phyloP scores from a whole-genome alignment of 306 rosid genomes.

The Vachellia pachyceras region DNA sequence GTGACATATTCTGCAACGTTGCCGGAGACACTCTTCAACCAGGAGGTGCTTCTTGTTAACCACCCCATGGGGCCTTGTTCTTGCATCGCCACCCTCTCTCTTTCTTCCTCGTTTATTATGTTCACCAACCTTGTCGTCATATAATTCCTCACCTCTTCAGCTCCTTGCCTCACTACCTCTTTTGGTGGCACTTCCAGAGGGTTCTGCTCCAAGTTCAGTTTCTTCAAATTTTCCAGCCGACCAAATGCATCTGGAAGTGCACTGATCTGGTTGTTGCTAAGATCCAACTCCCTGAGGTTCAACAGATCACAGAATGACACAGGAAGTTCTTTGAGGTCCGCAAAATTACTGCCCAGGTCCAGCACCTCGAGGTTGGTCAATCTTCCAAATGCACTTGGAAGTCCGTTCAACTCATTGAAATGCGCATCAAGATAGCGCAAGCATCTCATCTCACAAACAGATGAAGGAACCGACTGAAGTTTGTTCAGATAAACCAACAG shows the following conservation, averaged over 20 bases:
- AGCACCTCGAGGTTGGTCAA: slow-evolving; percentile 70
- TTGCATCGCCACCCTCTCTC: slow-evolving; percentile 67
- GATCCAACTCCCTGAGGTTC: slow-evolving; percentile 88
- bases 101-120: slow-evolving; percentile 80
- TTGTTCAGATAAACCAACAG: slow-evolving; percentile 82
- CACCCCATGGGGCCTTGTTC: slow-evolving; percentile 73
- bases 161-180: slow-evolving; percentile 76
- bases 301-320: slow-evolving; percentile 81
- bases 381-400: slow-evolving; percentile 79
- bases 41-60: slow-evolving; percentile 89
- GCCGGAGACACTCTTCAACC: slow-evolving; percentile 74
- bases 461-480: slow-evolving; percentile 82
- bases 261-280: slow-evolving; percentile 89
- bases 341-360: slow-evolving; percentile 83
- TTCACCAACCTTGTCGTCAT: slow-evolving; percentile 90
- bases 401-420: slow-evolving; percentile 87
- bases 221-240: slow-evolving; percentile 79
- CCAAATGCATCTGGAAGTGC: slow-evolving; percentile 93
- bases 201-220: slow-evolving; percentile 91
- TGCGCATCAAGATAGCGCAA: slow-evolving; percentile 85
- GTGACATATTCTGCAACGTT: slow-evolving; percentile 63
- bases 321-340: slow-evolving; percentile 84
- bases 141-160: slow-evolving; percentile 63
- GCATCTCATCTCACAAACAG: slow-evolving; percentile 83
- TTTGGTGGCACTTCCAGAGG: slow-evolving; percentile 84